Evolutionary conservation across 306 rosid species (phyloP).

Genomic region (Hippophae rhamnoides): DNA sequence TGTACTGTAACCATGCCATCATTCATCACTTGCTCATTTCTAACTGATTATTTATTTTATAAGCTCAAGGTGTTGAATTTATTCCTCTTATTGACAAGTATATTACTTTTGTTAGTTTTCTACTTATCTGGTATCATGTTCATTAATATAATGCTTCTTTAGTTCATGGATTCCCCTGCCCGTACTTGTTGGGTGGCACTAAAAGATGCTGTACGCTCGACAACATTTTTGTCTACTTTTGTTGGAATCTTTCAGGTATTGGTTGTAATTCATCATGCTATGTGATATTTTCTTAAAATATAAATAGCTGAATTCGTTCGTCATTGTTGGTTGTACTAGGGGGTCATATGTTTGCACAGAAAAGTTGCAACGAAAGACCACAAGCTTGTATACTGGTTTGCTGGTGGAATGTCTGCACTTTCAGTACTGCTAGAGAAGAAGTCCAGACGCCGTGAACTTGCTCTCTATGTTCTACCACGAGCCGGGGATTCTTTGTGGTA

Average conservation of each 20-base stretch:
- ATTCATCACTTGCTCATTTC: too few species aligned
- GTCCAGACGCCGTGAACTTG: conserved; percentile 88
- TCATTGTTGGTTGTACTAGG: conserved; percentile 30
- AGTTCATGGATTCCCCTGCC: conserved; percentile 78
- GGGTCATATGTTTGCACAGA: conserved; percentile 75
- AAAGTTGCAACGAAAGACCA: conserved; percentile 78
- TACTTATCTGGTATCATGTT: conserved; percentile 1
- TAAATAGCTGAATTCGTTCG: conserved; percentile 17
- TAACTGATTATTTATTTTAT: too few species aligned
- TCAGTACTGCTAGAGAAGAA: conserved; percentile 88
- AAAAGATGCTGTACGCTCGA: conserved; percentile 75
- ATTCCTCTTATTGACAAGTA: too few species aligned
- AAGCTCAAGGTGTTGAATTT: too few species aligned
- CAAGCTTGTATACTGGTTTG: conserved; percentile 86
- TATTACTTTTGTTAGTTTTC: background rate
- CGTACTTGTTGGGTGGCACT: conserved; percentile 72
- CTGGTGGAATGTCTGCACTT: conserved; percentile 76
- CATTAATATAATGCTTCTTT: conserved; percentile 20
- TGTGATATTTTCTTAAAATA: conserved; percentile 1
- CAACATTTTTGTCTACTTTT: conserved; percentile 83
- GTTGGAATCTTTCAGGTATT: conserved; percentile 93
- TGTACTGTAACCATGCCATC: too few species aligned
- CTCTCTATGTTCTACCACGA: conserved; percentile 93
- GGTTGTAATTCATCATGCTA: conserved; percentile 9
- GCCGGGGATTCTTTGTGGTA: conserved; percentile 91